Conservation (phyloP, 257 asterid species). For the Verbascum thapsus region DNA sequence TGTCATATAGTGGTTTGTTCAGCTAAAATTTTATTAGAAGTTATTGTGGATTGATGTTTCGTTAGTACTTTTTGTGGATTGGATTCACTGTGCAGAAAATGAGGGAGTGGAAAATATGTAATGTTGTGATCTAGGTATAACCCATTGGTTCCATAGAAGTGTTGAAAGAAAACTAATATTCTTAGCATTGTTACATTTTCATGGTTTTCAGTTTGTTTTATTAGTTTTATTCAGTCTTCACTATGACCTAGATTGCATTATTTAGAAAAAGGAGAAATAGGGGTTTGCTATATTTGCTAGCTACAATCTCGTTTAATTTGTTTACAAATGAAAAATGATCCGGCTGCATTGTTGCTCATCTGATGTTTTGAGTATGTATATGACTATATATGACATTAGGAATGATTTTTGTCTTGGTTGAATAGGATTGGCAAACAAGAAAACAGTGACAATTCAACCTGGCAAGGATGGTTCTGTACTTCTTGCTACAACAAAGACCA, state of each 20-base stretch:
- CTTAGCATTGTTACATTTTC: no score
- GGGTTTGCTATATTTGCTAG: not conserved
- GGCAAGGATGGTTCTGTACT: constrained; percentile 78
- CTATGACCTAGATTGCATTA: not conserved
- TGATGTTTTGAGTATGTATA: not conserved
- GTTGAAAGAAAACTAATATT: not conserved
- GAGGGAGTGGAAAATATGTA: not conserved
- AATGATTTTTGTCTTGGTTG: not conserved
- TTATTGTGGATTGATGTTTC: not conserved
- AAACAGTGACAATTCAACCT: constrained; percentile 80
- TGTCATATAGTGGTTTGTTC: not conserved
- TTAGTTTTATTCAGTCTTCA: not conserved
- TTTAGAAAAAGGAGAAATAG: not conserved
- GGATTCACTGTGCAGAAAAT: not conserved
- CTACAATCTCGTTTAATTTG: not conserved
- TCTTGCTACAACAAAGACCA: constrained; percentile 84
- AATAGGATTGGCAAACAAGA: constrained; percentile 94
- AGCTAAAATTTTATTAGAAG: not conserved
- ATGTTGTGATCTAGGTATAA: no score
- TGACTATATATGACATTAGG: not conserved
- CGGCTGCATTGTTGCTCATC: not conserved
- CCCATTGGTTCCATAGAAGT: not conserved
- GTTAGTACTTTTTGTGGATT: not conserved
- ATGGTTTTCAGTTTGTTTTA: not conserved
- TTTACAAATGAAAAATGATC: not conserved